These are phyloP conservation scores for Mycena vitilis DNA, from an alignment of 768 basidiomycete genomes.

Conservation along the genomic window DNA sequence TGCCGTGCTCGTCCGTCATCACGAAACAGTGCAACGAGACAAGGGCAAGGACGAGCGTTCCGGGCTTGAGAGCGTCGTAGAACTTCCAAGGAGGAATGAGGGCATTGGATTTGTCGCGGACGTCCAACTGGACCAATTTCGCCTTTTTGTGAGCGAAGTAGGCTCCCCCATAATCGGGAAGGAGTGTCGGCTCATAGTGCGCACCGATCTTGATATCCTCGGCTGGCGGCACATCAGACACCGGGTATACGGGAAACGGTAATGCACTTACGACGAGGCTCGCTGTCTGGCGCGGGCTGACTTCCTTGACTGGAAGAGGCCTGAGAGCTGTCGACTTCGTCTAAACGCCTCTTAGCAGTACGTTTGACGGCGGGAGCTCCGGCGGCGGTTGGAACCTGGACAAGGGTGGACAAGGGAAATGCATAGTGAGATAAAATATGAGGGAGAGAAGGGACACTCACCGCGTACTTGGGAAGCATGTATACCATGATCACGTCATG, in stretches of 20 bases:
- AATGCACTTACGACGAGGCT: too few relatives aligned
- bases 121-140: background rate
- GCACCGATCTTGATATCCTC: background rate
- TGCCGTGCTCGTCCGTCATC: background rate
- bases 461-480: conserved; percentile 4
- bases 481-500: background rate
- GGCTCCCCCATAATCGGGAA: background rate
- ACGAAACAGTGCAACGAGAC: too few relatives aligned
- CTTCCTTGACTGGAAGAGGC: background rate
- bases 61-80: background rate
- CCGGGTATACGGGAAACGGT: background rate
- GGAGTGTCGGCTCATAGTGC: background rate
- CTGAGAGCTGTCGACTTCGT: too few relatives aligned
- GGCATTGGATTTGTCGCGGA: background rate
- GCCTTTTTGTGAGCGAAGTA: background rate
- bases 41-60: background rate
- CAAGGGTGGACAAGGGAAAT: too few relatives aligned
- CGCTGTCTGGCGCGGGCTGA: too few relatives aligned
- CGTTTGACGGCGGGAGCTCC: background rate
- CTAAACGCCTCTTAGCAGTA: background rate
- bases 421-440: too few relatives aligned
- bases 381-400: background rate
- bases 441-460: background rate
- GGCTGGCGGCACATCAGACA: background rate
- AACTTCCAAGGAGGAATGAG: conserved; percentile 5